These are phyloP conservation scores for Globisporangium paddicum DNA, from an alignment of 352 stramenopile genomes.

Conservation along the genomic window DNA sequence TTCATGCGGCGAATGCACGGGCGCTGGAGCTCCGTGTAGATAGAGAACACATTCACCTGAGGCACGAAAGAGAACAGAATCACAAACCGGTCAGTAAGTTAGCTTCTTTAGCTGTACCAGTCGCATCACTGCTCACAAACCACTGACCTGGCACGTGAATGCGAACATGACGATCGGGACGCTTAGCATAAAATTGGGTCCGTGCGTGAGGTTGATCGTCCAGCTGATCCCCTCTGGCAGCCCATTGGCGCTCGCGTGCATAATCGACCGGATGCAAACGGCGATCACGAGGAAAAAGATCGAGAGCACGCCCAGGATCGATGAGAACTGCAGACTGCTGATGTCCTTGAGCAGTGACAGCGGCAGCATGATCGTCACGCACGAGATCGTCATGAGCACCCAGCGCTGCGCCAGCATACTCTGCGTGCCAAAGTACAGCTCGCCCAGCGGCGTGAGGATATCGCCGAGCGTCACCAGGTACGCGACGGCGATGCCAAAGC, in stretches of 20 bases:
- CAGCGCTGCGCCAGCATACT: slow-evolving; percentile 63
- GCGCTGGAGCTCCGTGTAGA: slow-evolving; percentile 85
- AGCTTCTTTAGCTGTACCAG: no score
- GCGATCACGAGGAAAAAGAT: slow-evolving; percentile 85
- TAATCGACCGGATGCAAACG: slow-evolving; percentile 73
- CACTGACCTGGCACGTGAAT: slow-evolving; percentile 69
- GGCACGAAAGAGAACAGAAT: not conserved
- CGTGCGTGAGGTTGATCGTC: slow-evolving; percentile 60
- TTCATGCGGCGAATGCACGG: slow-evolving; percentile 86
- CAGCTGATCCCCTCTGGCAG: slow-evolving; percentile 67
- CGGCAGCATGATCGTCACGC: slow-evolving; percentile 72
- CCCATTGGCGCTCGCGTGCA: slow-evolving; percentile 51
- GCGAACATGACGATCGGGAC: slow-evolving; percentile 88
- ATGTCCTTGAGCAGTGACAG: slow-evolving; percentile 83
- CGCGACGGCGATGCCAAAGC: slow-evolving; percentile 80
- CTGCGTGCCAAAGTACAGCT: slow-evolving; percentile 60
- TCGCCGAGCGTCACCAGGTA: slow-evolving; percentile 83
- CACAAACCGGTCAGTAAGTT: not conserved
- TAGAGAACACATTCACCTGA: slow-evolving; percentile 86
- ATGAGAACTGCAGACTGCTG: slow-evolving; percentile 82
- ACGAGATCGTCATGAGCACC: slow-evolving; percentile 80
- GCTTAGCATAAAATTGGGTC: slow-evolving; percentile 80
- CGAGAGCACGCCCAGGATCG: slow-evolving; percentile 75
- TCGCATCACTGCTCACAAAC: not conserved
- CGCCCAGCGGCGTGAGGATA: slow-evolving; percentile 71